Evolutionary conservation across 441 rosid species (phyloP), one percentile per base, ranked within the genome.

Genomic region (Viola pubescens): DNA sequence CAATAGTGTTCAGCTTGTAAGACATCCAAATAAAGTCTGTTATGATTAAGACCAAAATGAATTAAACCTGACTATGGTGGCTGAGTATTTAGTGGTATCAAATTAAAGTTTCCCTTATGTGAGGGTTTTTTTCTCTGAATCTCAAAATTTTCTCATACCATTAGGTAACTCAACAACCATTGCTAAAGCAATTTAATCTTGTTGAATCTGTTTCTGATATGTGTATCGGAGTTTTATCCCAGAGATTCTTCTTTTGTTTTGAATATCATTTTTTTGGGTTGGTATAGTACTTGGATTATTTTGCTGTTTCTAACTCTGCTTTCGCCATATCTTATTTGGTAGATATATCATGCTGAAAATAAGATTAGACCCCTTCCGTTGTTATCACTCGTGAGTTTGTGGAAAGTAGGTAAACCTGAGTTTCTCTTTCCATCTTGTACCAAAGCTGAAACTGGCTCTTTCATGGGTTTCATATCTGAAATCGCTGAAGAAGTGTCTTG

Each of bases 401-500:
- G 89, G 91, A 78, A 77, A 65, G 62, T 59, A 58, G 66, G 75
- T 58, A 72, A 69, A 54, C 53, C 61, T 49, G 65, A 68, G 62
- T 67, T 59, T 54, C 40, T 56, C 48, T 47, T 52, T 65, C 34
- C 63, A 14, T 61, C 65, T 57, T 68, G 66, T 76, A 75, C 69
- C 41, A 62, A 68, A 66, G 47, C 46, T 40, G 79, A 76, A 60
- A 61, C 69, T 52, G 73, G 67, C 57, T 62, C 73, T 49, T 68
- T 69, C n/a, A 59, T 39, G 65, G 70, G 72, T 66, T 73, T 82
- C 57, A 63, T 83, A 62, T 69, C 86, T 37, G 82, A 79, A 56
- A 77, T 87, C 60, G 82, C 96, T 55, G 89, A 85, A 67, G 87
- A 72, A 56, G 74, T 94, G 67, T 87, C 97, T 72, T 73, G 66